Percentiles rank a stretch among this genome's conserved stretches.
phyloP scores from a whole-genome alignment of 345 rosid species.

The Crucihimalaya himalaica region DNA sequence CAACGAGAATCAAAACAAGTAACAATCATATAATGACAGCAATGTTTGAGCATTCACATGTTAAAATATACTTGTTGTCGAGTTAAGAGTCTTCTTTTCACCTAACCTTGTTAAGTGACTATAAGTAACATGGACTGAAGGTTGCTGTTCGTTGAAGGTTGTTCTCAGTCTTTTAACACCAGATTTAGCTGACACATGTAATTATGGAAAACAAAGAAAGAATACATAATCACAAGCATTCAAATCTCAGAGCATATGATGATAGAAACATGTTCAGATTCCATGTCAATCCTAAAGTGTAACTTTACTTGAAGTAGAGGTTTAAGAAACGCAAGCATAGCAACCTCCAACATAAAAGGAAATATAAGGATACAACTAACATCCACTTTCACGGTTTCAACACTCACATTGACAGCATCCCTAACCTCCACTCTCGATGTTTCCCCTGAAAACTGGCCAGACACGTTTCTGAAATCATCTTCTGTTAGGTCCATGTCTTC shows the following conservation, averaged over 20 bases:
- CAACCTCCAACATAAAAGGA: conserved; percentile 12
- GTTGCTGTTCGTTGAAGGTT: conserved; percentile 53
- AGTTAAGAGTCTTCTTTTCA: conserved; percentile 14
- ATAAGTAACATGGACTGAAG: conserved; percentile 75
- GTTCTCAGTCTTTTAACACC: conserved; percentile 75
- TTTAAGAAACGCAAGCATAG: neutral
- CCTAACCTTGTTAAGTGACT: conserved; percentile 75
- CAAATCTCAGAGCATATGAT: conserved; percentile 3
- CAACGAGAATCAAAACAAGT: neutral
- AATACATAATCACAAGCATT: conserved; percentile 29
- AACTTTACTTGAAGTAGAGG: neutral
- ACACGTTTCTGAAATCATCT: conserved; percentile 43
- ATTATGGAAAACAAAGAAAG: conserved; percentile 53
- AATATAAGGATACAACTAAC: conserved; percentile 63
- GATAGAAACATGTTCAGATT: neutral
- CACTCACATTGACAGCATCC: conserved; percentile 46
- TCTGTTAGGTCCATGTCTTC: conserved; percentile 48
- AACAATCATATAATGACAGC: neutral
- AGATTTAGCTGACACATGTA: conserved; percentile 52
- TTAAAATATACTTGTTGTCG: neutral
- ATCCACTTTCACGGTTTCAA: conserved; percentile 45
- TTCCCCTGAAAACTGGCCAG: conserved; percentile 40
- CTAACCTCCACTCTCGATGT: conserved; percentile 37
- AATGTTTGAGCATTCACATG: neutral
- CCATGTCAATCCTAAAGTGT: neutral